Evolutionary conservation across 306 rosid genomes (phyloP), one percentile per base, ranked within the genome.

Genomic region (Cajanus cajan): DNA sequence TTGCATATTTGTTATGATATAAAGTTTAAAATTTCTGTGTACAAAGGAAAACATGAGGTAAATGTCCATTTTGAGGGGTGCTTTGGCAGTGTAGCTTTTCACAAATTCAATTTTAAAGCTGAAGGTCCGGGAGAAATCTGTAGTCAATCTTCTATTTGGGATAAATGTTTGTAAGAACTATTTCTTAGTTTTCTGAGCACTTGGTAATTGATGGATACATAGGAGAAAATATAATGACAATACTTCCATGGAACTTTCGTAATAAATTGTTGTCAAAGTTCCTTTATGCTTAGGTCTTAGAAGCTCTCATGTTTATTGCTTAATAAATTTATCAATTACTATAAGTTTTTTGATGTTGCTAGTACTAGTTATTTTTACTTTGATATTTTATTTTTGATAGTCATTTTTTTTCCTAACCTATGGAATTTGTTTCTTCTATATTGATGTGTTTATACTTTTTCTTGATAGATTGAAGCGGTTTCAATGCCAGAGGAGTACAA

Each of bases 391-490:
- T 77, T 58, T 28, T 68, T n/a, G 45, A 58, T 68, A 55, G 54
- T 24, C 40, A 55, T 40, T 12, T 37, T 39, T 54, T 48, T 24
- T n/a, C 37, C 79, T 14, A 41, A 15, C 15, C 28, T 25, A 57
- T 71, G 19, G 43, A n/a, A 4, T 16, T n/a, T 58, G 45, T 15
- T 13, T 66, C 63, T 48, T 73, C 2, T 50, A 1, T 67, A 8
- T 78, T 61, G 47, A 86, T 28, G 7, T 62, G 66, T 31, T 67
- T 83, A 34, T 76, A 40, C 63, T 28, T 28, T 28, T 67, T 81
- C 25, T 66, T 73, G 73, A 70, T 57, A 92, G 97, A 90, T 92
- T 63, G 84, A 47, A 79, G 86, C 86, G 33, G 62, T 28, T 70
- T 64, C 69, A 22, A 82, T 82, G 82, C 84, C 92, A 0, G 85